Percentiles rank a stretch among this genome's conserved stretches.
These are phyloP conservation scores for Talaromyces sp. DNA, from an alignment of 2,329 filamentous ascomycete species.

Conservation along the genomic window DNA sequence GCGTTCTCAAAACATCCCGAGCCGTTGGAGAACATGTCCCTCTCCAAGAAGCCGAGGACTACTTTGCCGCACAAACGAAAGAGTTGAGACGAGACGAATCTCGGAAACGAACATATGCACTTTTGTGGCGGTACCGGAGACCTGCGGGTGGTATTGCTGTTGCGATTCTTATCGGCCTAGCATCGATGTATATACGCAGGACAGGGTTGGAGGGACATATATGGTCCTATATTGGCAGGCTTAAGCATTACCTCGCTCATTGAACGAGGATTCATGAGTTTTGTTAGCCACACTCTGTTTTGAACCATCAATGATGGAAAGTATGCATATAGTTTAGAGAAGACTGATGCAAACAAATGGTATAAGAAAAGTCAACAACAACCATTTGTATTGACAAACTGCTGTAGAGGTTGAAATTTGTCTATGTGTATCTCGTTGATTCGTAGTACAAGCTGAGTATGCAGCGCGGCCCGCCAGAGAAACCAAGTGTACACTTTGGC, in stretches of 20 bases:
- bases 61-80: conserved; percentile 65
- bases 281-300: background rate
- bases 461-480: background rate
- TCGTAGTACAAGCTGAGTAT: background rate
- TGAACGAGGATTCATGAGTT: background rate
- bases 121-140: conserved; percentile 60
- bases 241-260: conserved; percentile 23
- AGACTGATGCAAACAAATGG: too few species aligned
- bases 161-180: conserved; percentile 61
- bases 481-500: conserved; percentile 15
- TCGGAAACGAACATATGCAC: conserved; percentile 46
- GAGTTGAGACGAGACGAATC: conserved; percentile 66
- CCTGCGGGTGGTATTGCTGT: conserved; percentile 58
- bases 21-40: conserved; percentile 54
- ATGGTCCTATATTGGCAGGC: conserved; percentile 29
- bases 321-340: background rate
- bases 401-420: too few species aligned
- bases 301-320: background rate
- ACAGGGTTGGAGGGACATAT: conserved; percentile 33
- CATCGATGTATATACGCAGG: conserved; percentile 63
- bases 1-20: conserved; percentile 78
- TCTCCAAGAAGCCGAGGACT: conserved; percentile 55
- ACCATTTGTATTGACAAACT: too few species aligned
- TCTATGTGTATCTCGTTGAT: too few species aligned
- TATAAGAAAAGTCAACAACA: too few species aligned